Evolutionary conservation across 176 grass and related monocot genomes (phyloP).

Genomic region (Carex pumila): DNA sequence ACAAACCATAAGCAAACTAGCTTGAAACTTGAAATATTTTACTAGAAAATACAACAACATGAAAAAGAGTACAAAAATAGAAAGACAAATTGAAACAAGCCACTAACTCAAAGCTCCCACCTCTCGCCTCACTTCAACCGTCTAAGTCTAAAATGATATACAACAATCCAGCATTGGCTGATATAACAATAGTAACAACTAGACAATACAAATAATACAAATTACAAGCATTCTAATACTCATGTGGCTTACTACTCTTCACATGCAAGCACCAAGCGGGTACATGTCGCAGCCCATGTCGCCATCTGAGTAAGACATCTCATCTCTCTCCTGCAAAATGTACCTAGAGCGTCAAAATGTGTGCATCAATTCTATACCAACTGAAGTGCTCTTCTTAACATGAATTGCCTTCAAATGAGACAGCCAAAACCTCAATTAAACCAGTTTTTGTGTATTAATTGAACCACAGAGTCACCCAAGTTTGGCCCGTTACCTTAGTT

Average conservation of each 20-base stretch:
- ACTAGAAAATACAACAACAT: constrained; percentile 15
- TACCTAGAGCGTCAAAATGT: neutral
- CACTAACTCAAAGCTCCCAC: constrained; percentile 9
- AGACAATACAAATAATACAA: constrained; percentile 20
- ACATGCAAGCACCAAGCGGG: constrained; percentile 77
- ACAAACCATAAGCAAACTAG: neutral
- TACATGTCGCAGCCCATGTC: constrained; percentile 65
- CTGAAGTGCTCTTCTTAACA: neutral
- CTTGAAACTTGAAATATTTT: constrained; percentile 3
- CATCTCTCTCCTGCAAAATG: constrained; percentile 68
- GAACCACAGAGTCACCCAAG: neutral
- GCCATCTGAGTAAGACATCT: constrained; percentile 44
- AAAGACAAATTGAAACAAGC: constrained; percentile 4
- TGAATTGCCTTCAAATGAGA: neutral
- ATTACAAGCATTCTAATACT: constrained; percentile 16
- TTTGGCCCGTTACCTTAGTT: neutral
- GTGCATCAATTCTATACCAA: neutral
- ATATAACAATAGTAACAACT: constrained; percentile 6
- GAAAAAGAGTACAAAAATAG: neutral
- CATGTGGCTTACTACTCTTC: neutral
- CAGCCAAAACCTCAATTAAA: neutral
- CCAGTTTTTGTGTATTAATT: neutral
- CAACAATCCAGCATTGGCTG: constrained; percentile 21
- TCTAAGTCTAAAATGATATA: constrained; percentile 29
- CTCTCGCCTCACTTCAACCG: constrained; percentile 5